Evolutionary conservation across 1,139 yeast genomes (phyloP), one percentile per base, ranked within the genome.

Genomic region (Lodderomyces margitis): DNA sequence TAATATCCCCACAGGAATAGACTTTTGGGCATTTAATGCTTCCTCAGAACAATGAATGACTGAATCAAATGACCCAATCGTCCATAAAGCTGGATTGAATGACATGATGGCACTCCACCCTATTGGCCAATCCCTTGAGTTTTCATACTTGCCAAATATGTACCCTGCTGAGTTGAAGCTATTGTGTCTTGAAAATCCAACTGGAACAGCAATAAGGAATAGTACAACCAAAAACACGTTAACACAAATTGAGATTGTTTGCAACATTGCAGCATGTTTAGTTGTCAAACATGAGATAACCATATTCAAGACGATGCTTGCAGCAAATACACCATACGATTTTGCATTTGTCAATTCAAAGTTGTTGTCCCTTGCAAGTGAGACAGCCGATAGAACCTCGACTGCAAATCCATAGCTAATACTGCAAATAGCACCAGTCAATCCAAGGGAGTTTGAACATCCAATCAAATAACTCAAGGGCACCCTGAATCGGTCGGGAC

Each of bases 11-110:
- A 75, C 60, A 10, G 89, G 87, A 19, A 83, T 82, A n/a, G 86
- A 80, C 39, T 64, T 68, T 15, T 80, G 68, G n/a, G 89, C 87
- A 53, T 81, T 75, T 34, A 68, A 66, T 21, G 85, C 84, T 56
- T 83, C 91, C 58, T 83, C 91, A 16, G 81, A 72, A 75, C 81
- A 78, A 59, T 83, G 89, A 39, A 83, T 80, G 51, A 84, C 80
- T 6, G 85, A 76, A 57, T 83, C 91, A 55, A 81, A 82, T 0
- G 85, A 82, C 49, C 81, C 81, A 53, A 78, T 78, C n/a, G 81
- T 75, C 84, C 84, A 78, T 39, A 77, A 75, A 1, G 16, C 10
- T 84, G 81, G 2, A 85, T 80, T 72, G 81, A 73, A 74, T 83
- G 75, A 15, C 81, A 70, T 38, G 76, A 59, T 51, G 57, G 56